Evolutionary conservation across 805 yeast species (phyloP), one percentile per base, ranked within the genome.

Genomic region (Candida berthetii): DNA sequence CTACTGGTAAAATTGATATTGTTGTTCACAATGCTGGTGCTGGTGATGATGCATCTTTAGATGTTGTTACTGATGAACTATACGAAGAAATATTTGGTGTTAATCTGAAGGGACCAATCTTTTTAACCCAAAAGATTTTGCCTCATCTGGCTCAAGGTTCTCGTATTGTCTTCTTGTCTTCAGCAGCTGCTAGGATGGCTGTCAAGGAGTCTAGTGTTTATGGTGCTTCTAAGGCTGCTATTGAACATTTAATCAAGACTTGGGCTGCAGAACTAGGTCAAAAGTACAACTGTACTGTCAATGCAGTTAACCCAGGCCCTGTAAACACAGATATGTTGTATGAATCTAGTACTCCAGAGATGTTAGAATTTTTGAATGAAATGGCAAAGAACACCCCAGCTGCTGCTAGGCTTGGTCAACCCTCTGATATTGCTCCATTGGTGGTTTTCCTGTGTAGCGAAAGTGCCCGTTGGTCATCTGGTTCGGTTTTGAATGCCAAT

Each of bases 21-120:
- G 19, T 50, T 22, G 44, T 49, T n/a, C 48, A 49, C 37, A 49
- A 47, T 34, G 55, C 55, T n/a, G 55, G 53, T 32, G 36, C 41
- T 15, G 48, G 42, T 28, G 46, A 46, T 35, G 28, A 37, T 24
- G 36, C 38, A 19, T 35, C 35, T 4, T 25, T 48, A 7, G 15
- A 38, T 14, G 49, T 44, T 22, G 20, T 42, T 15, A 33, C 43
- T 17, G 28, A 25, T 4, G 42, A 31, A 22, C 37, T 34, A 17
- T 42, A 42, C 33, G 40, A 44, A 35, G 39, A 29, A 18, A 33
- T 36, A 11, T 31, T 48, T 41, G 40, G 40, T 9, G 45, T 48
- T 18, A 48, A 48, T 32, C 36, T 39, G 7, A 34, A 37, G 11
- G 42, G 36, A 19, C 47, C 48, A 10, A 25, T 35, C 8, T 27